Conservation (phyloP, 2,329 filamentous ascomycete species). For the Graphiopsis chlorocephala region DNA sequence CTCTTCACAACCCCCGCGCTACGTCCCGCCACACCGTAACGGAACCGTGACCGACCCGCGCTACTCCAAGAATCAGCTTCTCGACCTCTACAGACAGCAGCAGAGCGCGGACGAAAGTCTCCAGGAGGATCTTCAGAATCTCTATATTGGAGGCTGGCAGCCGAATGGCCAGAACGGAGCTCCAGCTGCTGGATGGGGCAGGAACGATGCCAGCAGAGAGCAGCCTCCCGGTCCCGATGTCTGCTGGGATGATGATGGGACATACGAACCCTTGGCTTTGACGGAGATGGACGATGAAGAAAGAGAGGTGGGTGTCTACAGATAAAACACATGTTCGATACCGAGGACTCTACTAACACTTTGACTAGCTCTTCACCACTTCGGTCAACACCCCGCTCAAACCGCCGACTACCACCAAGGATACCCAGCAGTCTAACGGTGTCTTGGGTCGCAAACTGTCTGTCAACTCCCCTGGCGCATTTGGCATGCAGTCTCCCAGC, state of each 20-base stretch:
- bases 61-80: constrained; percentile 76
- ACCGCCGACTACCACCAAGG: constrained; percentile 69
- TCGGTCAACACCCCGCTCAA: constrained; percentile 96
- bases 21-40: constrained; percentile 64
- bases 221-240: constrained; percentile 78
- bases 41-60: constrained; percentile 56
- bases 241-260: constrained; percentile 80
- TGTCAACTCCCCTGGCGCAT: constrained; percentile 61
- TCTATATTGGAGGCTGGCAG: constrained; percentile 77
- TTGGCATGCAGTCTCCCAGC: constrained; percentile 71
- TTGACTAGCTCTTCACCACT: constrained; percentile 62
- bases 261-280: constrained; percentile 68
- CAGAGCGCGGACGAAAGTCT: constrained; percentile 58
- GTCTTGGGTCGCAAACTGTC: constrained; percentile 71
- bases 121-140: constrained; percentile 60
- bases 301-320: constrained; percentile 52
- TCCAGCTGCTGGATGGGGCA: constrained; percentile 66
- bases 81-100: constrained; percentile 67
- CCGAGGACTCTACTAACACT: background rate
- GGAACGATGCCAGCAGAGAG: constrained; percentile 68
- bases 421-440: constrained; percentile 53
- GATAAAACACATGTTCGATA: background rate
- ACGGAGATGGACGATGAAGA: constrained; percentile 68
- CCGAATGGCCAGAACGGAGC: constrained; percentile 67
- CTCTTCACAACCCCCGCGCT: constrained; percentile 39